These are phyloP conservation scores for Saussurea involucrata DNA, from an alignment of 129 eudicot species.

Conservation along the genomic window DNA sequence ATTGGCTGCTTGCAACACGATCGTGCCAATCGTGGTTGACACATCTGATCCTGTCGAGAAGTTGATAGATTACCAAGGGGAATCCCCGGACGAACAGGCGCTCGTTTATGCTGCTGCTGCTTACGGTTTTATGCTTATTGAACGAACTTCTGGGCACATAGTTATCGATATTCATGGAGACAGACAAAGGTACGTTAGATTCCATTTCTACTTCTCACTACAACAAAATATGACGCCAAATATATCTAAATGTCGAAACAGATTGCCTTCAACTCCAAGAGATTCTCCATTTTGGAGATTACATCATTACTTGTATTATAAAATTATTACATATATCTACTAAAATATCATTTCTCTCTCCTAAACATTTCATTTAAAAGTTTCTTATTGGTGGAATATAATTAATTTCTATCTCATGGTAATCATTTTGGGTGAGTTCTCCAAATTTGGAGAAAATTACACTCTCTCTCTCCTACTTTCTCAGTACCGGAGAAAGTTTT, in stretches of 20 bases:
- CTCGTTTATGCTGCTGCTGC: constrained; percentile 95
- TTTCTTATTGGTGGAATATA: too few species aligned
- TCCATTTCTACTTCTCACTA: neutral
- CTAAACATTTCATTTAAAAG: too few species aligned
- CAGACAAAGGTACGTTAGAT: constrained; percentile 56
- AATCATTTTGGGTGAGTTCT: too few species aligned
- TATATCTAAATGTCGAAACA: neutral
- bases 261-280: neutral
- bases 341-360: too few species aligned
- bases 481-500: too few species aligned
- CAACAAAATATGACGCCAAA: neutral
- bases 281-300: too few species aligned
- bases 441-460: too few species aligned
- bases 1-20: constrained; percentile 94
- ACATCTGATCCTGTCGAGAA: constrained; percentile 54
- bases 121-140: constrained; percentile 80
- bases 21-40: constrained; percentile 69
- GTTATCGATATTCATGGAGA: constrained; percentile 88
- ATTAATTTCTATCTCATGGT: too few species aligned
- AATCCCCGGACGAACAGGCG: constrained; percentile 97
- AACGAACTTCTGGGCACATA: constrained; percentile 93
- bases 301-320: too few species aligned
- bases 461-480: too few species aligned
- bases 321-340: too few species aligned
- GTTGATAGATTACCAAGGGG: constrained; percentile 84